phyloP scores from a whole-genome alignment of 2,329 filamentous ascomycete species.

The Cladosporium sp. region DNA sequence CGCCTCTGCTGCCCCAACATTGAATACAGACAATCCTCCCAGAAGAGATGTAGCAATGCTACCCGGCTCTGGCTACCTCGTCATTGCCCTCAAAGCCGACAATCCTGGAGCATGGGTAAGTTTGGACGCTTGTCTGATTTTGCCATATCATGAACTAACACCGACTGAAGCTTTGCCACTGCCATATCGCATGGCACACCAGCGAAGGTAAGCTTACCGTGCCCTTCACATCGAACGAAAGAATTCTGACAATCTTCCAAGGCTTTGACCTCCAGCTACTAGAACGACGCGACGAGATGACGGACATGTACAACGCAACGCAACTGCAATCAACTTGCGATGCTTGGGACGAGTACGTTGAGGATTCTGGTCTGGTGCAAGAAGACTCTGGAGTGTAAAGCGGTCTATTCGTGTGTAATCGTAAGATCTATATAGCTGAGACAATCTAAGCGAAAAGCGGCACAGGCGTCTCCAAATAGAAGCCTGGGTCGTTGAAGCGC shows the following conservation, averaged over 20 bases:
- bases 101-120: conserved; percentile 31
- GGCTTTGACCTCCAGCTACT: conserved; percentile 29
- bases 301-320: not conserved
- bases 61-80: conserved; percentile 30
- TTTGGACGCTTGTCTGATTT: no score
- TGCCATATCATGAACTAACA: no score
- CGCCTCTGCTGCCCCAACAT: conserved; percentile 24
- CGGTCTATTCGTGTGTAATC: not conserved
- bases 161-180: conserved; percentile 16
- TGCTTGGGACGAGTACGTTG: conserved; percentile 1
- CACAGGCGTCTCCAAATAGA: conserved; percentile 42
- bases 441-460: no score
- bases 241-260: conserved; percentile 3
- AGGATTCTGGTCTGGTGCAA: not conserved
- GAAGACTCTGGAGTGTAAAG: conserved; percentile 9
- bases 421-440: not conserved
- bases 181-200: conserved; percentile 31
- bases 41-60: conserved; percentile 31
- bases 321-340: not conserved
- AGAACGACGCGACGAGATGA: conserved; percentile 15
- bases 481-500: conserved; percentile 72
- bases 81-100: conserved; percentile 31
- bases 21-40: conserved; percentile 32
- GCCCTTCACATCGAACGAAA: no score
- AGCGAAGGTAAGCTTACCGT: conserved; percentile 21